Evolutionary conservation across 345 rosid genomes (phyloP), one percentile per base, ranked within the genome.

Genomic region (Cardamine chenopodiifolia): DNA sequence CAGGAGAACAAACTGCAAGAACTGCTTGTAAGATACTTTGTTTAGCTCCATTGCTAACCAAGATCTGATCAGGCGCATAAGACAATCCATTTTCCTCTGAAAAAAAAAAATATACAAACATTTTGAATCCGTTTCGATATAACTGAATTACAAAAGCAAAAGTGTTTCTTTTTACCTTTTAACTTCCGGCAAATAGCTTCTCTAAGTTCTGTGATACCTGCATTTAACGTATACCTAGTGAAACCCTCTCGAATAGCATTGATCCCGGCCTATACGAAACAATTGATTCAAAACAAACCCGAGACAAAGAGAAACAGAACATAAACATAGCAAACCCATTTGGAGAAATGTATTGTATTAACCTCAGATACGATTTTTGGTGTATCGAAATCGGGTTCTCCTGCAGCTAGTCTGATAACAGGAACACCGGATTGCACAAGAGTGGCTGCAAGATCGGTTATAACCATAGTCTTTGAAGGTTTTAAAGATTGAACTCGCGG

Each of bases 41-140:
- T 78, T 95, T 95, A 42, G 99, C 99, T 68, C 99, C 98, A 80
- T 95, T 95, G 71, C 99, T 95, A 64, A 95, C 96, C 71, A 92
- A 69, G 70, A 95, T 83, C 78, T 95, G 92, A 72, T 95, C 89
- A 23, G 97, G 96, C 0, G 87, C 67, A 79, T 95, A 95, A 22
- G 89, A 60, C 50, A 92, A 34, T 60, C 97, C 98, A 66, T 95
- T 95, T 83, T 92, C 99, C 87, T 88, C 98, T 95, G 72, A 40
- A 35, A 72, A 66, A 65, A 13, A 8, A 44, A 4, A 28, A 8
- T 13, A 11, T 18, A 28, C 20, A 64, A 35, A 62, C 25, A 40
- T 18, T 23, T 61, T 12, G 26, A 62, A 9, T 40, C 54, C 37
- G 50, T 17, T 39, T 17, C 28, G 5, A 44, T 35, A 60, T 25